phyloP scores from a whole-genome alignment of 441 rosid species.

The Geranium incanum region DNA sequence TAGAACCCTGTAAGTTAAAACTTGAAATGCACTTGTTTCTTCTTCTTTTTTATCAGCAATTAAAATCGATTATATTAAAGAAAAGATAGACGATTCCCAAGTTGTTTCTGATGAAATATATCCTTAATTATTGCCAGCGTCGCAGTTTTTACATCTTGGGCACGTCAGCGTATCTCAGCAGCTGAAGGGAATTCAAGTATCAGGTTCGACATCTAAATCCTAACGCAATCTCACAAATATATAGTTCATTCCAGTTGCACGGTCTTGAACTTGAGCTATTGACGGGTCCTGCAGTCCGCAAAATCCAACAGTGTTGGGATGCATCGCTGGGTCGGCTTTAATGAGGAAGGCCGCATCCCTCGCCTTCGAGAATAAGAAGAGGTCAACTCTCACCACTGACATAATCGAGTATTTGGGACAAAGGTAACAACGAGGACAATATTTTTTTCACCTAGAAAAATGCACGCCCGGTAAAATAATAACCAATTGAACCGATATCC shows the following conservation, averaged over 20 bases:
- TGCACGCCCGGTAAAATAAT: background rate
- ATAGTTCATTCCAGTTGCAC: background rate
- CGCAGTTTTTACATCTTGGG: slow-evolving; percentile 83
- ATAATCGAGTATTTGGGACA: slow-evolving; percentile 64
- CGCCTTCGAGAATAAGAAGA: slow-evolving; percentile 54
- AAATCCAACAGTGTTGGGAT: slow-evolving; percentile 64
- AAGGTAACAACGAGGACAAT: slow-evolving; percentile 36
- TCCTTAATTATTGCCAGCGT: slow-evolving; percentile 41
- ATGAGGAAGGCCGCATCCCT: slow-evolving; percentile 76
- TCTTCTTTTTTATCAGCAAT: too few species aligned
- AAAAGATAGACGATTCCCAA: too few species aligned
- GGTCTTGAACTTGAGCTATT: background rate
- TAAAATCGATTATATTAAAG: too few species aligned
- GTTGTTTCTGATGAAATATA: background rate
- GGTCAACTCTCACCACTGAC: slow-evolving; percentile 80
- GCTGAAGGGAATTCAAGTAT: slow-evolving; percentile 26
- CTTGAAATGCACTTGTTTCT: background rate
- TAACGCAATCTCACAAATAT: background rate
- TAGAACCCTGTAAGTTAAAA: slow-evolving; percentile 10
- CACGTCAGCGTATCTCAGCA: slow-evolving; percentile 34
- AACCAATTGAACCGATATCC: background rate
- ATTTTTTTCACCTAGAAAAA: background rate
- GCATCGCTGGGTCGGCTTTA: slow-evolving; percentile 76
- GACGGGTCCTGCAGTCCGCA: slow-evolving; percentile 26
- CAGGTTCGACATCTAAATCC: slow-evolving; percentile 35